Conservation (phyloP, 768 basidiomycete species). For the Phlebiopsis flavidoalba region DNA sequence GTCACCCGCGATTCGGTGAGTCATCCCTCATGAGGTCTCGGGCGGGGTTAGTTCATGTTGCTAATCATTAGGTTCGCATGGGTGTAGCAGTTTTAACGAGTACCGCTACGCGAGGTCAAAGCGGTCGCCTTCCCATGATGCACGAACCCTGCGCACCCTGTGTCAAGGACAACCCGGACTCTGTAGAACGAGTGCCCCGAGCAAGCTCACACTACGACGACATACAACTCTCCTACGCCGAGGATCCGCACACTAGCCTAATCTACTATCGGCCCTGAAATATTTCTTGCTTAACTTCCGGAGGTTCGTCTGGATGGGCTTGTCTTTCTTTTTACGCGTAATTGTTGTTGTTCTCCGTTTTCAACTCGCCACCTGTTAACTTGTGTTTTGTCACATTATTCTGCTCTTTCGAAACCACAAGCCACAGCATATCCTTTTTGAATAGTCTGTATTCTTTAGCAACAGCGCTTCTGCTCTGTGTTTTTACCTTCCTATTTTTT, state of each 20-base stretch:
- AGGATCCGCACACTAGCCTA: not conserved
- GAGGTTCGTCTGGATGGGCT: not conserved
- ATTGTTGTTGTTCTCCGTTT: not conserved
- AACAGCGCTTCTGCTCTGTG: not conserved
- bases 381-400: not conserved
- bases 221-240: not conserved
- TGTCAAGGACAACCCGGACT: not conserved
- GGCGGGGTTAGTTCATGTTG: not conserved
- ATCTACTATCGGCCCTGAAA: not conserved
- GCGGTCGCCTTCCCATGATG: not conserved
- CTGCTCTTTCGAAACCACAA: not conserved
- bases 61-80: slow-evolving; percentile 2
- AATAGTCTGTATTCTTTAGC: not conserved
- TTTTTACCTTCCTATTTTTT: not conserved
- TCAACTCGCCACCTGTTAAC: not conserved
- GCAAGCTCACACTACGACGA: not conserved
- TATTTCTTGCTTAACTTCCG: not conserved
- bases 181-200: not conserved
- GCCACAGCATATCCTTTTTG: not conserved
- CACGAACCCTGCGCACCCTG: not conserved
- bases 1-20: slow-evolving; percentile 13
- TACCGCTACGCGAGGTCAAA: not conserved
- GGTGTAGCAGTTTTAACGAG: slow-evolving; percentile 8
- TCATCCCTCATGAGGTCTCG: not conserved
- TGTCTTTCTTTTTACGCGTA: not conserved